Percentiles rank a stretch among this genome's conserved stretches.
Evolutionary conservation across 2,329 filamentous ascomycete species (phyloP).

Genomic region (Aurifilum marmelostoma): DNA sequence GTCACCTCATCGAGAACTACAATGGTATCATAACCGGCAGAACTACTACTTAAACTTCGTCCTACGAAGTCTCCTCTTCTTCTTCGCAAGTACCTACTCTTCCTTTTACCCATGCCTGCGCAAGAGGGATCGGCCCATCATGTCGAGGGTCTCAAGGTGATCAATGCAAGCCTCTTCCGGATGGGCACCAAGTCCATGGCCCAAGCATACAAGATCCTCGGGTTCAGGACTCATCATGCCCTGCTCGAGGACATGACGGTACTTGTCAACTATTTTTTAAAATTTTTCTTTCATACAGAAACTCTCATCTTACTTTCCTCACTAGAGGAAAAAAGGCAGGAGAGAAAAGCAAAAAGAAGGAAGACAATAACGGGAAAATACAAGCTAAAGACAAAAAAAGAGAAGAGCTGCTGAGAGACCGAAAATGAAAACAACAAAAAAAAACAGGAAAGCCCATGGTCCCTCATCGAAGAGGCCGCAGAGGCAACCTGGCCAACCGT

Average conservation of each 20-base stretch:
- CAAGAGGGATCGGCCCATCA: not conserved
- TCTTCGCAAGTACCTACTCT: not conserved
- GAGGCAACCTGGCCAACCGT: conserved; percentile 27
- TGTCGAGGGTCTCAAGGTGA: not conserved
- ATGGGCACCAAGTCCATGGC: not conserved
- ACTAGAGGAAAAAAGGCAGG: too few species aligned
- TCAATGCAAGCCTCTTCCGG: not conserved
- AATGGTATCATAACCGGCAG: not conserved
- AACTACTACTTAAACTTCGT: not conserved
- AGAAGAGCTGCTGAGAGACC: not conserved
- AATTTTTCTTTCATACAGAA: not conserved
- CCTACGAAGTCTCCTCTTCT: not conserved
- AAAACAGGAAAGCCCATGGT: conserved; percentile 11
- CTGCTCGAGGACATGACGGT: not conserved
- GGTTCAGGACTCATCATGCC: not conserved
- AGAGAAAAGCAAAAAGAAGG: too few species aligned
- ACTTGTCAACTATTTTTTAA: not conserved
- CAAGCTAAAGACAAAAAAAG: too few species aligned
- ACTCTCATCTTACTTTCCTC: not conserved
- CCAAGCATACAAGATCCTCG: not conserved
- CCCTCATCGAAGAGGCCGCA: conserved; percentile 26
- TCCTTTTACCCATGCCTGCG: not conserved
- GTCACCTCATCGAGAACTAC: not conserved
- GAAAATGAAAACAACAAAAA: not conserved
- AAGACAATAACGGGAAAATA: too few species aligned